Evolutionary conservation across 139 green algal genomes (phyloP), one percentile per base, ranked within the genome.

Genomic region (Chlamydomonas applanata): DNA sequence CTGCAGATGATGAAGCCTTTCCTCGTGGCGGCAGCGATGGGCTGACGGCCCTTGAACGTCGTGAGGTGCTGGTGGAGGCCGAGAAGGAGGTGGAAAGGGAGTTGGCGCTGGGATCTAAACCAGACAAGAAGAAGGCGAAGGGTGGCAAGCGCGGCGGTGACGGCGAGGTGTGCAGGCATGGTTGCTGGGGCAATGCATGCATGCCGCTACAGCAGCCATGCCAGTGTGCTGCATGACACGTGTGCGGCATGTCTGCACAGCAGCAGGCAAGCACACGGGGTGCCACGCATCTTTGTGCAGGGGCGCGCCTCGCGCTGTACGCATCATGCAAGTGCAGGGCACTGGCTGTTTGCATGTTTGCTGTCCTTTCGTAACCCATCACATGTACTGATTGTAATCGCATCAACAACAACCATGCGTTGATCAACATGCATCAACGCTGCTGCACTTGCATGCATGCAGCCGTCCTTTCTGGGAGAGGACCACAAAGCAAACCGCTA

Each of bases 1-100:
- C 34, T 2, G 83, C 82, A 11, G 89, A 85, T 11, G 86, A 96
- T 45, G 84, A 85, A 24, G 81, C 62, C 3, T 96, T 96, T 40
- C 86, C 86, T 16, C 78, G 91, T 19, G 91, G 91, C 2, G 91
- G 91, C 1, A 81, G 81, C 25, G 82, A 85, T 22, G 69, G 62
- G 1, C 67, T 96, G 7, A 89, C 85, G 4, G 83, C 85, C 0
- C 52, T 93, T 1, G 88, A 91, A 46, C 77, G 86, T 13, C 82
- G 86, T 27, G 68, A 87, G 52, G 71, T 94, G 14, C 68, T 77
- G 3, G 80, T 82, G 61, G 78, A 92, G 27, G 91, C 88, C 0
- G 65, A 83, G 22, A 74, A 74, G 13, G 89, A 91, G 32, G 85
- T 91, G 13, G 87, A 91, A 13, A 49, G 54, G 22, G 91, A 95